phyloP scores from a whole-genome alignment of 306 rosid genomes.

The Corylus heterophylla region DNA sequence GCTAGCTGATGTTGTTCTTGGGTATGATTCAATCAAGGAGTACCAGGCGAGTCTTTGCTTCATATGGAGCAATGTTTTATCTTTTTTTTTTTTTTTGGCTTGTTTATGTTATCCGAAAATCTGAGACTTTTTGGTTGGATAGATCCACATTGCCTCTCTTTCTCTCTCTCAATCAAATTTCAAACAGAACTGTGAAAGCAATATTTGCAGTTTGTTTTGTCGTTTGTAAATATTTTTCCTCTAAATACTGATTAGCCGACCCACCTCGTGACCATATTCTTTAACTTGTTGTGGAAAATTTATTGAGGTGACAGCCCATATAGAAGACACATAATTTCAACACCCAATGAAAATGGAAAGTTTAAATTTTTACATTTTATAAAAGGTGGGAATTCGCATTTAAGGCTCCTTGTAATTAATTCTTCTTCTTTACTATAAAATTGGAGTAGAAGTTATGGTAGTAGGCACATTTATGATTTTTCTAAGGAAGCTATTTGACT shows the following conservation, averaged over 20 bases:
- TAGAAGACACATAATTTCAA: not conserved
- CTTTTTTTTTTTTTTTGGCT: not conserved
- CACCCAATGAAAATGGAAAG: not conserved
- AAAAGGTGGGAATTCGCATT: not conserved
- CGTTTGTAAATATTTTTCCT: not conserved
- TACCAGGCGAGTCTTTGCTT: conserved; percentile 47
- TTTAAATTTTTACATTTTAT: not conserved
- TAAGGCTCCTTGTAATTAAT: not conserved
- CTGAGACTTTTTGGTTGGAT: not conserved
- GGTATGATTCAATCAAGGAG: conserved; percentile 63
- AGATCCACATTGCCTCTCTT: not conserved
- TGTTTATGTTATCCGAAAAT: not conserved
- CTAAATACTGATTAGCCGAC: not conserved
- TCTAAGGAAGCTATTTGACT: not conserved
- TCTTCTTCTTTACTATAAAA: too few species aligned
- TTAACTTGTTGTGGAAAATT: not conserved
- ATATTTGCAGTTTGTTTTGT: conserved; percentile 16
- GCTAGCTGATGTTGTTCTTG: conserved; percentile 74
- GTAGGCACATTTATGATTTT: not conserved
- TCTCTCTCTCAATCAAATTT: not conserved
- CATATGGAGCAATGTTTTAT: not conserved
- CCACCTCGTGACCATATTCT: not conserved
- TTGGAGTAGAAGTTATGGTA: too few species aligned
- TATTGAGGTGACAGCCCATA: not conserved
- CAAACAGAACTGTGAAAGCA: conserved; percentile 19